Percentiles rank a stretch among this genome's conserved stretches.
Evolutionary conservation across 2,329 filamentous ascomycete species (phyloP).

Genomic region (Fusarium gaditjirri): DNA sequence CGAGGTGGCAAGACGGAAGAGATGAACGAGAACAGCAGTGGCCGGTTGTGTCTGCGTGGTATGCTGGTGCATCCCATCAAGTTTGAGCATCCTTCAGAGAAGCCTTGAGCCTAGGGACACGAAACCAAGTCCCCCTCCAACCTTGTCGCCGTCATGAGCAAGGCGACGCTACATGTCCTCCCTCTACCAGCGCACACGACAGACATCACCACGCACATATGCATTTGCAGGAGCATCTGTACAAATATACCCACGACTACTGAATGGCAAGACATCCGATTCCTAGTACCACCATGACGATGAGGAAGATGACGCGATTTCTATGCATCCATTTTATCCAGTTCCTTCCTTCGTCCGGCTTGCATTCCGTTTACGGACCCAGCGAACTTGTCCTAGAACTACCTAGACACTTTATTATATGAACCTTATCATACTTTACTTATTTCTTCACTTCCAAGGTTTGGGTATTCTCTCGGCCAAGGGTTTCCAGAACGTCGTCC

Average conservation of each 20-base stretch:
- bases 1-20: constrained; percentile 65
- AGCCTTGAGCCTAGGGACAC: constrained; percentile 30
- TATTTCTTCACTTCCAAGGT: constrained; percentile 39
- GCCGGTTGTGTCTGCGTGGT: constrained; percentile 81
- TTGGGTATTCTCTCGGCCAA: constrained; percentile 43
- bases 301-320: constrained; percentile 37
- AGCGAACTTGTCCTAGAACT: constrained; percentile 42
- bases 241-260: constrained; percentile 47
- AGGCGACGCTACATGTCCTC: constrained; percentile 38
- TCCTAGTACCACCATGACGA: constrained; percentile 34
- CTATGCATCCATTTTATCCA: constrained; percentile 38
- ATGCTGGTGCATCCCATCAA: constrained; percentile 88
- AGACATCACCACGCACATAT: constrained; percentile 45
- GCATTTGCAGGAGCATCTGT: constrained; percentile 47
- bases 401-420: constrained; percentile 46
- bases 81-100: constrained; percentile 64
- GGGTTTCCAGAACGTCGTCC: constrained; percentile 37
- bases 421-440: constrained; percentile 37
- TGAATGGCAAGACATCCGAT: constrained; percentile 40
- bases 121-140: not conserved
- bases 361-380: constrained; percentile 40
- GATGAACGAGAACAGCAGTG: constrained; percentile 57
- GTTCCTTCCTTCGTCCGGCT: constrained; percentile 35
- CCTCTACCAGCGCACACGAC: constrained; percentile 42
- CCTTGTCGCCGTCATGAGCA: constrained; percentile 44